Conservation (phyloP, 2,329 filamentous ascomycete genomes). For the Epichloe scottii region DNA sequence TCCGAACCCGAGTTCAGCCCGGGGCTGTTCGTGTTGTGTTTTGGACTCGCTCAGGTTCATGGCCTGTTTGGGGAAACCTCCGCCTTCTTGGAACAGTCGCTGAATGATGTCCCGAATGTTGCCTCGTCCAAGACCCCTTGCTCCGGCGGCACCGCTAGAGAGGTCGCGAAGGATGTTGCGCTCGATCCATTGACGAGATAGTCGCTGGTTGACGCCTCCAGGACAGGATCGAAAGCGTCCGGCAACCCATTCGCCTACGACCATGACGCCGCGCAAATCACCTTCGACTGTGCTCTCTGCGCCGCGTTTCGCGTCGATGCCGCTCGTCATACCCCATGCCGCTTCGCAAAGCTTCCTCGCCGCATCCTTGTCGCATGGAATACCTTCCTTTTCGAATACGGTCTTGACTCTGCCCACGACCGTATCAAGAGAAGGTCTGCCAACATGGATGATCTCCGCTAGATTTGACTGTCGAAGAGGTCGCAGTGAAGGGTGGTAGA, state of each 20-base stretch:
- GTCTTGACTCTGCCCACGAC: conserved; percentile 69
- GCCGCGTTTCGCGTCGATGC: conserved; percentile 56
- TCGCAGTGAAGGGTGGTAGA: conserved; percentile 81
- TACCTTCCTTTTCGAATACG: conserved; percentile 81
- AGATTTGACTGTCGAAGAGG: conserved; percentile 73
- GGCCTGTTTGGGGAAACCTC: conserved; percentile 56
- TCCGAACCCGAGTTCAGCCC: conserved; percentile 53
- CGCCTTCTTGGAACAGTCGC: conserved; percentile 68
- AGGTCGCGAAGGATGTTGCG: conserved; percentile 56
- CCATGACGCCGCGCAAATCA: conserved; percentile 72
- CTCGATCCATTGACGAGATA: conserved; percentile 70
- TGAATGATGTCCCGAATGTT: conserved; percentile 62
- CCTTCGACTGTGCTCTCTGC: conserved; percentile 56
- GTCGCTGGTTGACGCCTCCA: conserved; percentile 25
- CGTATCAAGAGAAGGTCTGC: conserved; percentile 76
- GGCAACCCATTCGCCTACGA: conserved; percentile 78
- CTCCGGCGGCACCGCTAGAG: conserved; percentile 56
- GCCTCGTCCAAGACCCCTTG: conserved; percentile 59
- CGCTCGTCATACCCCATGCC: conserved; percentile 65
- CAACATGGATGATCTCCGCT: conserved; percentile 84
- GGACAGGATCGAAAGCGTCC: conserved; percentile 47
- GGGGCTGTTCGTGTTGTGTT: conserved; percentile 39
- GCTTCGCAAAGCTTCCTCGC: conserved; percentile 74
- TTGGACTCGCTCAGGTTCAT: conserved; percentile 28
- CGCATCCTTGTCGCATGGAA: conserved; percentile 79